These are phyloP conservation scores for Vinca minor DNA, from an alignment of 257 asterid species.

Conservation along the genomic window DNA sequence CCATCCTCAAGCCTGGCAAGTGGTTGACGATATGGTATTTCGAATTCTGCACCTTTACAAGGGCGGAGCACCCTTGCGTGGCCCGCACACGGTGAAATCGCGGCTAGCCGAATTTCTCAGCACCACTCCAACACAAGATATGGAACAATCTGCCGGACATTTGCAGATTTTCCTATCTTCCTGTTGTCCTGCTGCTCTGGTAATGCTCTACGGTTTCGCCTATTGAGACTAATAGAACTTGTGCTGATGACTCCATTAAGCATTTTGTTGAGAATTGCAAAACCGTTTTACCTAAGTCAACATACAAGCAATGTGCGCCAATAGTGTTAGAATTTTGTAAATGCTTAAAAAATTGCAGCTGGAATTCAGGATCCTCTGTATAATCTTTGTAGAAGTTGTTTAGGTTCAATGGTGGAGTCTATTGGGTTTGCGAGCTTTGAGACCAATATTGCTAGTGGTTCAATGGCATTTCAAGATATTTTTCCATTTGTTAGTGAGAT, in stretches of 20 bases:
- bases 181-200: constrained; percentile 60
- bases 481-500: constrained; percentile 56
- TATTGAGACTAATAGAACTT: constrained; percentile 30
- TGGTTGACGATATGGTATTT: constrained; percentile 47
- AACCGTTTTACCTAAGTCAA: constrained; percentile 24
- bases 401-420: constrained; percentile 37
- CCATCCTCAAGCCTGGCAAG: constrained; percentile 78
- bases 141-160: constrained; percentile 33
- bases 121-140: constrained; percentile 16
- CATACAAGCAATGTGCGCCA: constrained; percentile 32
- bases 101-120: constrained; percentile 39
- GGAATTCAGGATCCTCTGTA: constrained; percentile 23
- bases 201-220: constrained; percentile 64
- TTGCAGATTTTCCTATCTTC: constrained; percentile 55
- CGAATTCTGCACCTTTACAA: constrained; percentile 33
- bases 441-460: constrained; percentile 13
- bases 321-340: constrained; percentile 24
- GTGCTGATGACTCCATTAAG: constrained; percentile 52
- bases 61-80: background rate
- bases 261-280: constrained; percentile 41
- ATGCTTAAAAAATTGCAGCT: constrained; percentile 13
- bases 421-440: constrained; percentile 15
- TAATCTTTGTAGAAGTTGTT: constrained; percentile 17
- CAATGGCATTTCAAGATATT: constrained; percentile 41
- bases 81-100: constrained; percentile 24